Evolutionary conservation across 1,284 basidiomycete species (phyloP).

Genomic region (Cutaneotrichosporon sp.): DNA sequence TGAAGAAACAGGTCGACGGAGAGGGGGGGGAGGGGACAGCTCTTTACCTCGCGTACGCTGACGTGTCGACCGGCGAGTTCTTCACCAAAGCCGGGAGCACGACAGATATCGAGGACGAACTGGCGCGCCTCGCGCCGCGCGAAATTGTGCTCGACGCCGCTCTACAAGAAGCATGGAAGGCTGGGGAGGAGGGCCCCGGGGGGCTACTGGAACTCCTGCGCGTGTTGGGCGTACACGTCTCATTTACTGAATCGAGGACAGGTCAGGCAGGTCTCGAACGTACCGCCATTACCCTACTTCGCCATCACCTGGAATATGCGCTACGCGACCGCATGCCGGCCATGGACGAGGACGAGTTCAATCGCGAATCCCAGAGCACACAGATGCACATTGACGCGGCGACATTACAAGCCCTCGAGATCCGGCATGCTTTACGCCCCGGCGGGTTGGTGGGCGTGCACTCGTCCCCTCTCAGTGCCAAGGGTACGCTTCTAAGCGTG

Average conservation of each 20-base stretch:
- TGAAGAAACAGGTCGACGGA: not conserved
- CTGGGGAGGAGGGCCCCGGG: conserved; percentile 4
- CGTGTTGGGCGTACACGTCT: conserved; percentile 41
- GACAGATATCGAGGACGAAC: conserved; percentile 70
- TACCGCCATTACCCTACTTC: conserved; percentile 65
- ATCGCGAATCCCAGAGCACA: conserved; percentile 60
- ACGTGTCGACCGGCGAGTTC: conserved; percentile 93
- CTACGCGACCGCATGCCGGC: conserved; percentile 76
- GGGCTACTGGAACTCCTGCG: conserved; percentile 29
- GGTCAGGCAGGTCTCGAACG: conserved; percentile 11
- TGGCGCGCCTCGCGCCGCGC: conserved; percentile 75
- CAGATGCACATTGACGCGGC: conserved; percentile 88
- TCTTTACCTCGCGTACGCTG: conserved; percentile 73
- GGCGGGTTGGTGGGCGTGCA: conserved; percentile 58
- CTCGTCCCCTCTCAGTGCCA: conserved; percentile 20
- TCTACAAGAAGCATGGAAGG: conserved; percentile 50
- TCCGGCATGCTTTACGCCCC: conserved; percentile 72
- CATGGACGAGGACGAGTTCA: conserved; percentile 59
- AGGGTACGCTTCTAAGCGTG: conserved; percentile 70
- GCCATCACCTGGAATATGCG: conserved; percentile 66
- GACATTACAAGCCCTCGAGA: conserved; percentile 84
- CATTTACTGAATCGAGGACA: conserved; percentile 35
- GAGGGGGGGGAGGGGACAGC: not conserved
- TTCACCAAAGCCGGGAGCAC: conserved; percentile 66
- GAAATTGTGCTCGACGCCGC: conserved; percentile 71